Base-by-base conservation (phyloP, 345 rosid species). In the Ailanthus altissimus region DNA sequence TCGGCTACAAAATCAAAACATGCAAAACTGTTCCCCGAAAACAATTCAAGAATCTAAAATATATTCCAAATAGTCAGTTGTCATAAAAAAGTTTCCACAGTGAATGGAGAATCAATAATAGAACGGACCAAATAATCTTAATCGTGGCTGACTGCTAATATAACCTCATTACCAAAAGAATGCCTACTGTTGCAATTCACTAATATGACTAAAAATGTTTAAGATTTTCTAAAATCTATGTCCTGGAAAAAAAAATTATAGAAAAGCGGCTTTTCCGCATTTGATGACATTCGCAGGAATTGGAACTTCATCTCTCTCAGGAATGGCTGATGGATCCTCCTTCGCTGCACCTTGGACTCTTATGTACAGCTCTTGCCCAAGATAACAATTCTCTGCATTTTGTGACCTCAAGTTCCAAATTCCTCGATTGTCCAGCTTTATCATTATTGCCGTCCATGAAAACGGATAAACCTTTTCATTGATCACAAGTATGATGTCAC, bases 391-490 rank as follows among this genome's bases (percentile, higher is more conserved):
- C 71, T 84, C 88, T 28, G 76, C 77, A 60, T 82, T 21, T 70
- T 84, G 86, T 13, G 89, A 86, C 78, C 91, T 81, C 82, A 86
- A 70, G 67, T 80, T 86, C 89, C 91, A 86, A 80, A 82, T 67
- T n/a, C 89, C 88, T 14, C 75, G 76, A 64, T 81, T 86, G 75
- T 88, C 91, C 72, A 86, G 45, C 67, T 77, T 76, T n/a, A 83
- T 68, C 83, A 86, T 16, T 72, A 85, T 77, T 58, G 89, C 83
- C 1, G 89, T 85, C 88, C 91, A 86, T 9, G 84, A 78, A 21
- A 23, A 67, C 2, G 89, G 88, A 80, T 78, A 86, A 36, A 84
- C 91, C 88, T 86, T 78, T 26, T 69, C 54, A 70, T 60, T 4
- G 53, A 53, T 64, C 76, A 7, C 59, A 66, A 57, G 77, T 64